These are phyloP conservation scores for Russula virescens DNA, from an alignment of 768 basidiomycete species.

Conservation along the genomic window DNA sequence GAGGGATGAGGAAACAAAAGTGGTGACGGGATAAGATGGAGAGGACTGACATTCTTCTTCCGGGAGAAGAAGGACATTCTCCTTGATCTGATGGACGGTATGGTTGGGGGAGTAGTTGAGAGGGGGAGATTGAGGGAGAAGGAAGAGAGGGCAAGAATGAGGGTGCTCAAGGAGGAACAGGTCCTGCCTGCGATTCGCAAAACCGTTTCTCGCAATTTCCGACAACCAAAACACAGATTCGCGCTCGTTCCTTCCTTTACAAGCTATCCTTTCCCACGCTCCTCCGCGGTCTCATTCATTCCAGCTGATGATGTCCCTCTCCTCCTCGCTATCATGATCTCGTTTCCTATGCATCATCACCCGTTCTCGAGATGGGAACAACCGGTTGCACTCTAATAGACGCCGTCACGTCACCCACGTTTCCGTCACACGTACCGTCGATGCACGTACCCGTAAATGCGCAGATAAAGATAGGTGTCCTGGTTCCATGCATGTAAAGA, in stretches of 20 bases:
- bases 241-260: neutral
- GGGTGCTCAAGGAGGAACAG: neutral
- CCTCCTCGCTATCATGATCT: conserved; percentile 58
- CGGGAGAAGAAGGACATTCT: conserved; percentile 94
- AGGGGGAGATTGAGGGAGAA: neutral
- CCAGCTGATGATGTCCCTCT: conserved; percentile 62
- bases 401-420: neutral
- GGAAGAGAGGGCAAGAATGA: conserved; percentile 5
- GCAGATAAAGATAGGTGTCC: conserved; percentile 81
- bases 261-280: neutral
- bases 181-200: conserved; percentile 11
- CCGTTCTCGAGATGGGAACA: conserved; percentile 66
- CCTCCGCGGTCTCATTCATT: conserved; percentile 33
- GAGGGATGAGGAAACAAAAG: conserved; percentile 1
- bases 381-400: conserved; percentile 53
- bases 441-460: conserved; percentile 45
- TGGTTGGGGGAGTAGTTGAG: conserved; percentile 38
- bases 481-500: too few species aligned
- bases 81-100: conserved; percentile 63
- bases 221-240: neutral
- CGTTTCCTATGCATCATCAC: conserved; percentile 67
- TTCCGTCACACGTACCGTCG: neutral
- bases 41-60: conserved; percentile 54
- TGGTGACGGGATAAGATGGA: conserved; percentile 6
- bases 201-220: neutral